A percentile compares a stretch with the other conserved stretches of the same genome.
These are phyloP conservation scores for Gentiana straminea DNA, from an alignment of 257 asterid genomes.

Conservation along the genomic window DNA sequence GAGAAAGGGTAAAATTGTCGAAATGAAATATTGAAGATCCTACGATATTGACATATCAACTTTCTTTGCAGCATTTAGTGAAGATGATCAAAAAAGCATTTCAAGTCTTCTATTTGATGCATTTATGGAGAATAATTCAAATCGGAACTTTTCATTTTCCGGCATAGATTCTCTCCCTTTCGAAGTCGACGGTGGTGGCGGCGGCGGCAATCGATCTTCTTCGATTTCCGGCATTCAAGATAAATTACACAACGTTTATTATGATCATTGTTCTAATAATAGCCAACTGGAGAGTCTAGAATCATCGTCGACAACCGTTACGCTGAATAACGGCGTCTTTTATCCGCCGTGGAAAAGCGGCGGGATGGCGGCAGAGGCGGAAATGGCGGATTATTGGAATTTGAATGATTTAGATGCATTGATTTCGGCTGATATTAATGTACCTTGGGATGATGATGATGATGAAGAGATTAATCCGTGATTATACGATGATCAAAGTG, in stretches of 20 bases:
- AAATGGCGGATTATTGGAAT: slow-evolving; percentile 26
- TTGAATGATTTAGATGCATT: slow-evolving; percentile 29
- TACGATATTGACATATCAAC: no score
- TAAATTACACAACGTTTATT: slow-evolving; percentile 10
- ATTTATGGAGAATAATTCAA: slow-evolving; percentile 13
- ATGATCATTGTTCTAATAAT: slow-evolving; percentile 1
- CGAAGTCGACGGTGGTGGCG: slow-evolving; percentile 9
- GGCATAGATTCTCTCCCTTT: slow-evolving; percentile 11
- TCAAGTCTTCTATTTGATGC: slow-evolving; percentile 21
- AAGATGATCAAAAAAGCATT: slow-evolving; percentile 15
- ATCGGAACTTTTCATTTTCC: slow-evolving; percentile 25
- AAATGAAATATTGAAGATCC: no score
- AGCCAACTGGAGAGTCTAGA: slow-evolving; percentile 31
- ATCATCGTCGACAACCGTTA: slow-evolving; percentile 32
- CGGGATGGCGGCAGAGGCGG: not conserved
- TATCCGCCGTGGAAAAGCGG: slow-evolving; percentile 27
- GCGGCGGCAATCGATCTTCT: not conserved
- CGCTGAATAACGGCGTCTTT: slow-evolving; percentile 15
- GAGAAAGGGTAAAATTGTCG: no score
- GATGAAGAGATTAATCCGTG: not conserved
- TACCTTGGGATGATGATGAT: slow-evolving; percentile 25
- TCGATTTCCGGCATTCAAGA: slow-evolving; percentile 17
- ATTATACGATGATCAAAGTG: no score
- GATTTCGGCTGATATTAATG: slow-evolving; percentile 33
- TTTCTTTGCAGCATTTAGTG: no score